phyloP scores from a whole-genome alignment of 2,329 filamentous ascomycete genomes.

The Shiraia bambusicola region DNA sequence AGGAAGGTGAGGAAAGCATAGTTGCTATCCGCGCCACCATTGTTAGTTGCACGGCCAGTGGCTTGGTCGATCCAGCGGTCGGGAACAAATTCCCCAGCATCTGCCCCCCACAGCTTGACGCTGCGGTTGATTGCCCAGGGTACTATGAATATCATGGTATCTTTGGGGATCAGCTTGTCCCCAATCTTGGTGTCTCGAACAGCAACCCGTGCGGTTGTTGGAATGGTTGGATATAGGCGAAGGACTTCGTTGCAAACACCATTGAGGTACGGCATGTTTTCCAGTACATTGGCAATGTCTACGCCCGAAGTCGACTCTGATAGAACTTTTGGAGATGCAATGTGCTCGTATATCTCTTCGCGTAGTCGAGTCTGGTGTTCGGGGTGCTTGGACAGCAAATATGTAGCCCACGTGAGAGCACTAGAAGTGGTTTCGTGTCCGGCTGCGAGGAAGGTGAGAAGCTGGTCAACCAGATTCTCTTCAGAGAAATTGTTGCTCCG shows the following conservation, averaged over 20 bases:
- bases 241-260: constrained; percentile 49
- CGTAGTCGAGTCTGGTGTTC: constrained; percentile 68
- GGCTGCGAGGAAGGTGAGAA: constrained; percentile 59
- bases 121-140: constrained; percentile 49
- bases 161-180: constrained; percentile 42
- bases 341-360: constrained; percentile 62
- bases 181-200: constrained; percentile 36
- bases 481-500: constrained; percentile 57
- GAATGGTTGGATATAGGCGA: constrained; percentile 44
- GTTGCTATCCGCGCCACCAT: constrained; percentile 43
- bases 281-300: constrained; percentile 43
- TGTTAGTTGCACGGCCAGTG: constrained; percentile 43
- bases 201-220: constrained; percentile 34
- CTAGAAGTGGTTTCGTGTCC: constrained; percentile 77
- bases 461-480: constrained; percentile 55
- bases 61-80: constrained; percentile 49
- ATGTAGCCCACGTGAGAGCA: constrained; percentile 73
- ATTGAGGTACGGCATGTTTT: constrained; percentile 50
- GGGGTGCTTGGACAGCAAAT: constrained; percentile 67
- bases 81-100: constrained; percentile 47
- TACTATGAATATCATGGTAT: constrained; percentile 42
- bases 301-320: constrained; percentile 10
- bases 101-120: constrained; percentile 46
- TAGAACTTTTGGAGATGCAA: constrained; percentile 51
- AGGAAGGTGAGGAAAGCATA: constrained; percentile 48